Evolutionary conservation across 306 rosid species (phyloP), one percentile per base, ranked within the genome.

Genomic region (Inga leiocalycina): DNA sequence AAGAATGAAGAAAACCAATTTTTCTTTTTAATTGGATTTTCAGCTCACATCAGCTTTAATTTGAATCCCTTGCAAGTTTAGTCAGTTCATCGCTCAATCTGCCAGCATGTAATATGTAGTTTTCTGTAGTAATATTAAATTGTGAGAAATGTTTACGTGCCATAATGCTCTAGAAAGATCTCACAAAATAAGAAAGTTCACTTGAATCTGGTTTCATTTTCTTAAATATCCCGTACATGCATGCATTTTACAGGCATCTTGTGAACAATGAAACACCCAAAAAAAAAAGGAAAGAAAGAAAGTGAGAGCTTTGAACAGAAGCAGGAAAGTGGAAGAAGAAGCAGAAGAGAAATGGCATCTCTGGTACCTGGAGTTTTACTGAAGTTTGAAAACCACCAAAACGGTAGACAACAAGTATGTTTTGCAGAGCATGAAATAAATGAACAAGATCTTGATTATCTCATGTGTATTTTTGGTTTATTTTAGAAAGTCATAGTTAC

Each of bases 321-420:
- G 68, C 74, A 61, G 80, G 80, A 82, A 79, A 56, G 64, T 32
- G 37, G 49, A 10, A 45, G 49, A 45, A 45, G 49, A 17, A 32
- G 62, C 5, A 8, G 48, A 39, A 37, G 48, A 72, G 79, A 71
- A 77, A 96, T 96, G 99, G 98, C 97, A 48, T 96, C 97, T 61
- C 94, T 96, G 52, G 86, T 84, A 73, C 94, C 98, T 22, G 98
- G 99, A 82, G 95, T 94, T 37, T 87, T 96, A 19, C 82, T 92
- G 56, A 96, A 96, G 92, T 95, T 96, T 83, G 30, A 27, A 27
- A 27, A 27, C 30, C 98, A 87, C 94, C 94, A 90, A 90, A 92
- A 90, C 92, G 86, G 97, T 89, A 87, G 98, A 96, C 99, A 96
- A 83, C 81, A 86, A 89, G 98, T 89, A 93, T 95, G 96, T 92